phyloP scores from a whole-genome alignment of 2,329 filamentous ascomycete genomes.

The Fusarium oligoseptatum region DNA sequence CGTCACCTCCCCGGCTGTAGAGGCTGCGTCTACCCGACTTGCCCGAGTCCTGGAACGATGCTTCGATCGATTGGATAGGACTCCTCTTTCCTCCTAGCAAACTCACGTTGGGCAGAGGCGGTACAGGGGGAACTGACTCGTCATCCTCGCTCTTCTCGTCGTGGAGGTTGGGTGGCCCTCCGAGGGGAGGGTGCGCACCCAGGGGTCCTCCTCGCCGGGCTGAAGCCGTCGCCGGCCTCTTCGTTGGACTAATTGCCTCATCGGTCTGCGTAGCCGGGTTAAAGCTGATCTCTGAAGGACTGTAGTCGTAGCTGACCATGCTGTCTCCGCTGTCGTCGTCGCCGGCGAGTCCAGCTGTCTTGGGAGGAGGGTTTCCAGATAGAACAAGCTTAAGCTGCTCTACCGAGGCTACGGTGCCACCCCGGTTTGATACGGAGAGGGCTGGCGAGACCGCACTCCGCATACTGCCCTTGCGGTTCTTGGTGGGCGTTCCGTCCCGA shows the following conservation, averaged over 20 bases:
- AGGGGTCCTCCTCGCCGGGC: constrained; percentile 55
- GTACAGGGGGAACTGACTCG: constrained; percentile 67
- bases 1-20: constrained; percentile 59
- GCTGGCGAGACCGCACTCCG: constrained; percentile 64
- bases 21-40: constrained; percentile 54
- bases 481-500: constrained; percentile 52
- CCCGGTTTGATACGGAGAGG: constrained; percentile 59
- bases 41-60: constrained; percentile 54
- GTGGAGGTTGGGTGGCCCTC: constrained; percentile 46
- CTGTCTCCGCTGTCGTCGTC: constrained; percentile 73
- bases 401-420: constrained; percentile 67
- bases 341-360: constrained; percentile 53
- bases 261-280: constrained; percentile 57
- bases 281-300: constrained; percentile 75
- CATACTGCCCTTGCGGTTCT: constrained; percentile 67
- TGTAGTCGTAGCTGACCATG: constrained; percentile 78
- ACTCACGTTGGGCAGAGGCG: constrained; percentile 62
- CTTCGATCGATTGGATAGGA: constrained; percentile 44
- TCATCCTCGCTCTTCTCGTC: constrained; percentile 50
- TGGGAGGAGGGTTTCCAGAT: constrained; percentile 61
- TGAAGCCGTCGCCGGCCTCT: constrained; percentile 53
- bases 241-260: constrained; percentile 48
- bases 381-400: constrained; percentile 74
- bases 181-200: constrained; percentile 58
- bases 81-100: constrained; percentile 49